Conservation (phyloP, 2,329 filamentous ascomycete genomes). For the Elsinoe fawcettii region DNA sequence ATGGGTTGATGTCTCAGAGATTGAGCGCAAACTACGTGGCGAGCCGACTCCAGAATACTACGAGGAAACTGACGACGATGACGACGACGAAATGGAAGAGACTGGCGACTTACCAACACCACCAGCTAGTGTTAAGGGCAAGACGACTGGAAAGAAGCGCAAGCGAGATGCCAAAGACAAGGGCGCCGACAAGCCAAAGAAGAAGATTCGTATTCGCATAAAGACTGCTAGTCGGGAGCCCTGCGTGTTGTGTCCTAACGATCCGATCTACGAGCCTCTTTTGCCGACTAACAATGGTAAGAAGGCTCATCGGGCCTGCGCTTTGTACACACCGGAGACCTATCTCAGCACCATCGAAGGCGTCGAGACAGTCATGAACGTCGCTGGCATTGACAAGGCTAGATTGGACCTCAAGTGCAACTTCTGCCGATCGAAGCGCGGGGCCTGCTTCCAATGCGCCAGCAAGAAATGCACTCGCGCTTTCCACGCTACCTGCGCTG, state of each 20-base stretch:
- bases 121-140: conserved; percentile 64
- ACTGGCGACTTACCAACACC: conserved; percentile 69
- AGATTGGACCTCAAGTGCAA: conserved; percentile 88
- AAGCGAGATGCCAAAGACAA: conserved; percentile 51
- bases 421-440: conserved; percentile 86
- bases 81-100: conserved; percentile 48
- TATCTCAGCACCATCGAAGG: conserved; percentile 62
- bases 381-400: conserved; percentile 74
- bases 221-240: conserved; percentile 66
- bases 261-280: conserved; percentile 73
- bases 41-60: conserved; percentile 74
- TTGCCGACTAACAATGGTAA: conserved; percentile 80
- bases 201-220: conserved; percentile 69
- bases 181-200: conserved; percentile 46
- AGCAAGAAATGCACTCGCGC: conserved; percentile 87
- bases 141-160: conserved; percentile 59
- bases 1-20: conserved; percentile 94
- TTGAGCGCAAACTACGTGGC: conserved; percentile 86
- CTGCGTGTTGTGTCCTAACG: conserved; percentile 87
- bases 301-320: conserved; percentile 81
- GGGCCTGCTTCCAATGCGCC: conserved; percentile 95
- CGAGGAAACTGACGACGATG: conserved; percentile 67
- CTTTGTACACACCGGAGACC: conserved; percentile 85
- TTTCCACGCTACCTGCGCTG: conserved; percentile 92
- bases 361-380: conserved; percentile 67